Evolutionary conservation across 495 filamentous ascomycete genomes (phyloP).

Genomic region (Cairneyella variabilis): DNA sequence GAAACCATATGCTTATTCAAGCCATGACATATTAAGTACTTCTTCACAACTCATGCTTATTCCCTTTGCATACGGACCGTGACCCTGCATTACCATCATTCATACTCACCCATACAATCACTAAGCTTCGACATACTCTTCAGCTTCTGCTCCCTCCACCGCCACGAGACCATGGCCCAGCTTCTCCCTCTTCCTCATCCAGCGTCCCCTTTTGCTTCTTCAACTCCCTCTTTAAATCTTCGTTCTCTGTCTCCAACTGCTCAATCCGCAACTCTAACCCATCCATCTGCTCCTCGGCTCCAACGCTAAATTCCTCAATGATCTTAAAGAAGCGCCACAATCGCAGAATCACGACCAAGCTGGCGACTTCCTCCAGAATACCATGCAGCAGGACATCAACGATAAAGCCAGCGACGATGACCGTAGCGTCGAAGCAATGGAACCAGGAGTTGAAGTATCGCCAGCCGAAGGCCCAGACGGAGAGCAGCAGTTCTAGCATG

Average conservation of each 20-base stretch:
- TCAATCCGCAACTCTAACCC: slow-evolving; percentile 37
- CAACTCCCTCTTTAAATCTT: slow-evolving; percentile 34
- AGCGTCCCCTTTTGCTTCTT: slow-evolving; percentile 24
- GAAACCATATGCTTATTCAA: neutral
- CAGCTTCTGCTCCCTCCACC: neutral
- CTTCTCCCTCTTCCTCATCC: slow-evolving; percentile 21
- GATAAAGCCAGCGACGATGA: slow-evolving; percentile 58
- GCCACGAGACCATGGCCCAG: neutral
- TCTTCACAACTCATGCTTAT: neutral
- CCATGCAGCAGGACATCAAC: slow-evolving; percentile 55
- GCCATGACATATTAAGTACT: neutral
- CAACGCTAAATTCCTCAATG: slow-evolving; percentile 58
- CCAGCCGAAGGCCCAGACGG: slow-evolving; percentile 52
- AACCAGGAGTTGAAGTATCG: slow-evolving; percentile 59
- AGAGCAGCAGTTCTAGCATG: slow-evolving; percentile 52
- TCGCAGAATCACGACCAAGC: slow-evolving; percentile 58
- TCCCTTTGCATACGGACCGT: no score
- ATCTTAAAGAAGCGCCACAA: slow-evolving; percentile 69
- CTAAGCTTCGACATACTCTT: neutral
- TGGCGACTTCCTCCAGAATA: slow-evolving; percentile 55
- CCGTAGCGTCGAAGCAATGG: slow-evolving; percentile 58
- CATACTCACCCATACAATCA: no score
- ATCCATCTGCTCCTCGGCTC: slow-evolving; percentile 51
- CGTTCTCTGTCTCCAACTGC: slow-evolving; percentile 43
- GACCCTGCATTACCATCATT: no score